Conservation (phyloP, 2,329 filamentous ascomycete species). For the Paecilomyces fulvus region DNA sequence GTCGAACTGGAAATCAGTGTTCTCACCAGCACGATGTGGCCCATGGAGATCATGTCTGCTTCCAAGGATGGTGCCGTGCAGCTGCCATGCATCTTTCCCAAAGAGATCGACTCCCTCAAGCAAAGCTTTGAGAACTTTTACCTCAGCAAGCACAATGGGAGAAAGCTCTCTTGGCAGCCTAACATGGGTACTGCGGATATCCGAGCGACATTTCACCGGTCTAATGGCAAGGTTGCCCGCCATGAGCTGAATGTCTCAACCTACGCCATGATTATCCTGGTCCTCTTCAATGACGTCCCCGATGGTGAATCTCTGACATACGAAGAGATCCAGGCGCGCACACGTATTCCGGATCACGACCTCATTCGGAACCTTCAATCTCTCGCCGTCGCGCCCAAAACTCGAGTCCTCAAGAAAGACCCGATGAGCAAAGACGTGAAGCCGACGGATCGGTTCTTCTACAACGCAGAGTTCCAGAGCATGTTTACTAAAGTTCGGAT, state of each 20-base stretch:
- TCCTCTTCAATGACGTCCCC: constrained; percentile 77
- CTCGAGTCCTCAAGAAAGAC: constrained; percentile 69
- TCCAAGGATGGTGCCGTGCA: constrained; percentile 42
- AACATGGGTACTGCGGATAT: constrained; percentile 79
- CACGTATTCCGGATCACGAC: constrained; percentile 67
- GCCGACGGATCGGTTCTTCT: constrained; percentile 66
- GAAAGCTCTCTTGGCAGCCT: constrained; percentile 75
- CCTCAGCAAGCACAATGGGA: constrained; percentile 73
- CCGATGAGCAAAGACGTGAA: constrained; percentile 72
- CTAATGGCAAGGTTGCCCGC: constrained; percentile 60
- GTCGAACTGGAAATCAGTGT: constrained; percentile 79
- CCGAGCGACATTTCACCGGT: constrained; percentile 67
- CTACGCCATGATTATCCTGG: constrained; percentile 79
- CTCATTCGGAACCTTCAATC: constrained; percentile 72
- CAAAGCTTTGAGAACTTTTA: constrained; percentile 86
- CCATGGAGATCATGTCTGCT: constrained; percentile 72
- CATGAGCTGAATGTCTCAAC: constrained; percentile 92
- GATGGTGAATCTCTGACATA: constrained; percentile 45
- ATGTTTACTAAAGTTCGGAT: constrained; percentile 84
- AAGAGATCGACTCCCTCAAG: constrained; percentile 65
- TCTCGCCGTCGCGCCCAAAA: constrained; percentile 75
- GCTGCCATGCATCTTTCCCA: constrained; percentile 59
- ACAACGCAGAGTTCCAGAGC: constrained; percentile 74
- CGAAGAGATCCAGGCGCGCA: constrained; percentile 75
- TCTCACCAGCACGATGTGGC: constrained; percentile 91